Percentiles rank a stretch among this genome's conserved stretches.
Conservation (phyloP, 805 yeast genomes). For the Zygosaccharomyces bailii region DNA sequence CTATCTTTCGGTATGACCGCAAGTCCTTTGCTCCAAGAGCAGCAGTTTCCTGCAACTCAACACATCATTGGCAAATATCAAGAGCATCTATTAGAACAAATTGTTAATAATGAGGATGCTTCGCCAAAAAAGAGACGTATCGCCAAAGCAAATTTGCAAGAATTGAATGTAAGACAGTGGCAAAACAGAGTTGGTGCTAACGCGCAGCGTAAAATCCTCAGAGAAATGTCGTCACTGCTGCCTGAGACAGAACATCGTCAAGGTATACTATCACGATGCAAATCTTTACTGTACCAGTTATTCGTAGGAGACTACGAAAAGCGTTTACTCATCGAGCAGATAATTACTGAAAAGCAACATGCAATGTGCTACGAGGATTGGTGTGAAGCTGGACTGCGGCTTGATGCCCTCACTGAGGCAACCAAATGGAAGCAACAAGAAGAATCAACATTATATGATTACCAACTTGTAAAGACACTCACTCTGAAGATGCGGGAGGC, state of each 20-base stretch:
- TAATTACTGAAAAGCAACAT: slow-evolving; percentile 44
- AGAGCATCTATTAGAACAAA: slow-evolving; percentile 12
- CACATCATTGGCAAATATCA: slow-evolving; percentile 23
- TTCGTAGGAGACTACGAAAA: slow-evolving; percentile 32
- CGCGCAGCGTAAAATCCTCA: neutral
- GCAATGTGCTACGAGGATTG: slow-evolving; percentile 60
- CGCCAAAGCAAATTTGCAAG: neutral
- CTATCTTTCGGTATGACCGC: slow-evolving; percentile 5
- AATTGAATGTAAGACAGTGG: neutral
- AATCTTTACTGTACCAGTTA: slow-evolving; percentile 16
- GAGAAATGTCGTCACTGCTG: slow-evolving; percentile 5
- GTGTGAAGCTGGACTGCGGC: slow-evolving; percentile 56
- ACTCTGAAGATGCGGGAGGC: slow-evolving; percentile 58
- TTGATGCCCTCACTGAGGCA: slow-evolving; percentile 64
- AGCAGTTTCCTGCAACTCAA: slow-evolving; percentile 27
- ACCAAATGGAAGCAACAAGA: slow-evolving; percentile 67
- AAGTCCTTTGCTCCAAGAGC: slow-evolving; percentile 12
- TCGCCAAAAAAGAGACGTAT: neutral
- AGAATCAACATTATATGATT: slow-evolving; percentile 71
- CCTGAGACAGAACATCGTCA: slow-evolving; percentile 1
- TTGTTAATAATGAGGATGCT: slow-evolving; percentile 1
- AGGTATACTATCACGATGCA: slow-evolving; percentile 13
- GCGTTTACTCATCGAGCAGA: slow-evolving; percentile 37
- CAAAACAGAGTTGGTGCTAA: neutral
- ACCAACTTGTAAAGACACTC: slow-evolving; percentile 50